Evolutionary conservation across 805 yeast species (phyloP).

Genomic region (Starmerella sp.): DNA sequence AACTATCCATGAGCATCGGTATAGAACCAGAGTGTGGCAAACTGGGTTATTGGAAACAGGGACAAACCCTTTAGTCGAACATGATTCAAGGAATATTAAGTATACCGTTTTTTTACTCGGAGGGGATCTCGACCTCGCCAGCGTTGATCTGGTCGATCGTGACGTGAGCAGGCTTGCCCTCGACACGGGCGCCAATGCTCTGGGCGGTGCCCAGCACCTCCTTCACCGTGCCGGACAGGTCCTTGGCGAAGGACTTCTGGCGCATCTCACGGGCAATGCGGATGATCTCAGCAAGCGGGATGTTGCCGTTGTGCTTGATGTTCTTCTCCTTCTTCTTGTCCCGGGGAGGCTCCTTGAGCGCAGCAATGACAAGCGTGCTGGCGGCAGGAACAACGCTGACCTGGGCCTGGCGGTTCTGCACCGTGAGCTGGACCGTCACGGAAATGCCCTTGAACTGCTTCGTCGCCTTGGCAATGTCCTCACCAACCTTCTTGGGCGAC

Average conservation of each 20-base stretch:
- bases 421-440: conserved; percentile 96
- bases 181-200: conserved; percentile 98
- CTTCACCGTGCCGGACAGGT: conserved; percentile 90
- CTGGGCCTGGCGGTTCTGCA: conserved; percentile 99
- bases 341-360: conserved; percentile 99
- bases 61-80: conserved; percentile 5
- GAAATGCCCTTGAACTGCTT: conserved; percentile 97
- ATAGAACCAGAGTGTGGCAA: conserved; percentile 90
- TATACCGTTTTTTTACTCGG: conserved; percentile 23
- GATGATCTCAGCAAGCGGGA: conserved; percentile 89
- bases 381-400: conserved; percentile 99
- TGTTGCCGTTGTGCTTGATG: conserved; percentile 98
- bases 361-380: conserved; percentile 96
- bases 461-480: conserved; percentile 99
- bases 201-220: conserved; percentile 99
- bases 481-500: conserved; percentile 99
- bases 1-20: conserved; percentile 1
- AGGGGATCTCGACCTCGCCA: conserved; percentile 77
- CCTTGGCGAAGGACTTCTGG: conserved; percentile 97
- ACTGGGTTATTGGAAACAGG: conserved; percentile 29
- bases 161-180: conserved; percentile 98
- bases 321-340: conserved; percentile 99
- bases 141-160: conserved; percentile 96
- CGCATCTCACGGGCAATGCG: conserved; percentile 97
- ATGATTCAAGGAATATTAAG: background rate